Evolutionary conservation across 2,329 filamentous ascomycete genomes (phyloP), one percentile per base, ranked within the genome.

Genomic region (Colletotrichum limetticola): DNA sequence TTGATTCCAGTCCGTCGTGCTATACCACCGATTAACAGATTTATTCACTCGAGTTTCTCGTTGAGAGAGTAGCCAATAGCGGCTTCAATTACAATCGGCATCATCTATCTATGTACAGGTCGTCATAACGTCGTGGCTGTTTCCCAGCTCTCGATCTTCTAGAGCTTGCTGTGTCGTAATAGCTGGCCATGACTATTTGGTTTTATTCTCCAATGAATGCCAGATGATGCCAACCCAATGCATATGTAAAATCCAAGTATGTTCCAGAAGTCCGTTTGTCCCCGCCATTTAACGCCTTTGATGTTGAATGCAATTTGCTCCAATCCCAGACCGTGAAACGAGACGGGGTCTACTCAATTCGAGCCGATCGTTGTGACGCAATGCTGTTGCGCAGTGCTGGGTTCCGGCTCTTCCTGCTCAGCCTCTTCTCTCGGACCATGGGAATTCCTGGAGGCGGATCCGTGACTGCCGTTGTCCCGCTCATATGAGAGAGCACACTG

Each of bases 201-300:
- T 64, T 69, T 52, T 26, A n/a, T 37, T 35, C 58, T 32, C 49
- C 46, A 49, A 57, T 65, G 42, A 22, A 72, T 56, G 42, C 66
- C 60, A 66, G 66, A 65, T 65, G 70, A 65, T 70, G 66, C 46
- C 70, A 35, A 66, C 60, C 35, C 70, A 69, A 61, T 26, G 60
- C 66, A 37, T 57, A 72, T 66, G 35, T 72, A 22, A 59, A 52
- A 55, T 65, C 70, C 70, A 72, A 70, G 56, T 70, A 70, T 72
- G 60, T 70, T 60, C 66, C 70, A 60, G 66, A 61, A 72, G 62
- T 24, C 26, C 42, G 11, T 8, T 9, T 35, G n/a, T 28, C 16
- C n/a, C 14, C 46, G 55, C 26, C 22, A 57, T 68, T 68, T 9
- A 72, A 66, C 66, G 56, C 66, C 46, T 26, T 35, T 32, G 5